Base-by-base conservation (phyloP, 768 basidiomycete species). In the Leucocoprinus sp. region DNA sequence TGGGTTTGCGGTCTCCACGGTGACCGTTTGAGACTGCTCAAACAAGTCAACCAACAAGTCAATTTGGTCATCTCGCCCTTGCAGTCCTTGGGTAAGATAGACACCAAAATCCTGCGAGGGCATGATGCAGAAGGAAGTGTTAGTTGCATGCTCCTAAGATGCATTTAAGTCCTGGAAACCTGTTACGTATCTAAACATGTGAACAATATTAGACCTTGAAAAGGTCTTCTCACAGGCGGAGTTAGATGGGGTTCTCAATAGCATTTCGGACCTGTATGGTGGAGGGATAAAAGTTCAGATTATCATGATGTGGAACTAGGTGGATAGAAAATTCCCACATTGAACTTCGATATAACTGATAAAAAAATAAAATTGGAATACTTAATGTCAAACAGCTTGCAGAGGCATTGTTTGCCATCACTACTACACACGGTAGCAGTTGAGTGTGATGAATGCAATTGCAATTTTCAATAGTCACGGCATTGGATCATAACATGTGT, bases 11-110 rank as follows among this genome's bases (percentile, higher is more conserved):
- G 62, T 54, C 35, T 76, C 75, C 4, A 70, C 58, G 1, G 70
- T 64, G 33, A 57, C 55, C 11, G 64, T 54, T 49, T 72, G 72
- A 29, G 75, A 60, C 37, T 69, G 53, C 28, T 67, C 67, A 51
- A 66, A 74, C 23, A 67, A 60, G 1, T 38, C 19, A 17, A 44
- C 26, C 19, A 74, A 56, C 1, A 50, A 12, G 23, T 73, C 69
- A 17, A 71, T 47, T 27, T 65, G 48, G 5, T 64, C 62, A 43
- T 73, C 72, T 29, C 64, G 66, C 5, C 62, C 69, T 0, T 53
- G 44, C 12, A 73, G 57, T 15, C 68, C 65, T 15, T 45, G 36
- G 0, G 58, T 60, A 22, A 68, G 43, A 14, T 48, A 44, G 23
- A 66, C 39, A 3, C 12, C 15, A 9, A 15, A 27, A 7, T 28